Evolutionary conservation across 108 stramenopile genomes (phyloP).

Genomic region (Phaeodactylum tricornutum): DNA sequence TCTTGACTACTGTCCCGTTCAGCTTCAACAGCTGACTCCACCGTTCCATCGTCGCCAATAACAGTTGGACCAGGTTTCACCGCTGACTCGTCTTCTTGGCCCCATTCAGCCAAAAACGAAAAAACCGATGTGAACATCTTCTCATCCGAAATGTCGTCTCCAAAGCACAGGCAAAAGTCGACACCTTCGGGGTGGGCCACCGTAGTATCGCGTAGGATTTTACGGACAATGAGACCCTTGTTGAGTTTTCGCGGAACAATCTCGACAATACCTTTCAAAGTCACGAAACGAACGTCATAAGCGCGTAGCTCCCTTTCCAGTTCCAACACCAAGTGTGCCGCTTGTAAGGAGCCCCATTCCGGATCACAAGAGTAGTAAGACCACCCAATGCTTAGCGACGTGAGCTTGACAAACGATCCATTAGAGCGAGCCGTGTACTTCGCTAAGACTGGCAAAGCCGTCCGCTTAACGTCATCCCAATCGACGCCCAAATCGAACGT

Average conservation of each 20-base stretch:
- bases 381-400: constrained; percentile 93
- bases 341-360: constrained; percentile 96
- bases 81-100: constrained; percentile 30
- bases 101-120: constrained; percentile 66
- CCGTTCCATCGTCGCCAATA: constrained; percentile 22
- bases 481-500: constrained; percentile 88
- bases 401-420: constrained; percentile 84
- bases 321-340: constrained; percentile 83
- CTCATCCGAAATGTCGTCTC: constrained; percentile 93
- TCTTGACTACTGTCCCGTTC: not conserved
- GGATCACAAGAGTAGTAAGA: constrained; percentile 97
- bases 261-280: constrained; percentile 83
- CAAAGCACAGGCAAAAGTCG: constrained; percentile 89
- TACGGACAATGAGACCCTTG: constrained; percentile 83
- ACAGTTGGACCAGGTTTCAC: constrained; percentile 40
- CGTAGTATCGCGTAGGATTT: constrained; percentile 61
- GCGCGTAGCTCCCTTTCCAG: constrained; percentile 76
- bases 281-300: constrained; percentile 90
- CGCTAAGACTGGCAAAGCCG: constrained; percentile 84
- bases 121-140: constrained; percentile 93
- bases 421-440: constrained; percentile 92
- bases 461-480: constrained; percentile 82
- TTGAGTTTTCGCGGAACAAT: constrained; percentile 76
- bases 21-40: not conserved
- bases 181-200: constrained; percentile 25